Evolutionary conservation across 2,329 filamentous ascomycete genomes (phyloP), one percentile per base, ranked within the genome.

Genomic region (Paecilomyces sp.): DNA sequence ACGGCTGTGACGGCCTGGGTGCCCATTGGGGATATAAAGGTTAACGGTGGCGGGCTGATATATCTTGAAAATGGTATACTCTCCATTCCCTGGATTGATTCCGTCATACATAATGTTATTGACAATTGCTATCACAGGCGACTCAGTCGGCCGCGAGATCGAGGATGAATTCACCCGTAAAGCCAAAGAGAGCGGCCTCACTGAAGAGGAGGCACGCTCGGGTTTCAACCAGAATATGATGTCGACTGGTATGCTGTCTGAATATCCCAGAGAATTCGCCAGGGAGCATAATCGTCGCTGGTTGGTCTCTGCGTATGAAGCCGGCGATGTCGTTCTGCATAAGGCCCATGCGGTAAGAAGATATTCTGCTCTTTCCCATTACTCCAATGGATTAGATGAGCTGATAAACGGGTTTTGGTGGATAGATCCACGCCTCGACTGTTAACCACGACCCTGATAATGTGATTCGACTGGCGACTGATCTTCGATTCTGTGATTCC

Each of bases 191-290:
- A 73, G 73, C 7, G 82, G 82, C 0, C 62, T 87, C 59, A 78
- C 72, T 0, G 81, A 84, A 0, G 80, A 83, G 59, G 80, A 87
- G 65, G 74, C 76, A 1, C 76, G 72, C 51, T 72, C 71, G 31
- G 82, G 79, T 1, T 86, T 83, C 67, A 86, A 86, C 63, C 73
- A 76, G 22, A 85, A 86, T 62, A 86, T 86, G 83, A 82, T 85
- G 74, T 72, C 75, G 0, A 82, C 77, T 0, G 84, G 83, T 0
- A 68, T 85, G 36, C 73, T 87, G 1, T 79, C 79, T 9, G 79
- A 85, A 31, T 78, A 76, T 0, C 80, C 83, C 0, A 74, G 73
- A 22, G 74, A 74, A 36, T 80, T 79, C 62, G 76, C 76, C 2
- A 72, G 74, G 25, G 71, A 73, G 2, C 73, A 80, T 58, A 77